phyloP scores from a whole-genome alignment of 805 yeast genomes.

The Ogataea wickerhamii region DNA sequence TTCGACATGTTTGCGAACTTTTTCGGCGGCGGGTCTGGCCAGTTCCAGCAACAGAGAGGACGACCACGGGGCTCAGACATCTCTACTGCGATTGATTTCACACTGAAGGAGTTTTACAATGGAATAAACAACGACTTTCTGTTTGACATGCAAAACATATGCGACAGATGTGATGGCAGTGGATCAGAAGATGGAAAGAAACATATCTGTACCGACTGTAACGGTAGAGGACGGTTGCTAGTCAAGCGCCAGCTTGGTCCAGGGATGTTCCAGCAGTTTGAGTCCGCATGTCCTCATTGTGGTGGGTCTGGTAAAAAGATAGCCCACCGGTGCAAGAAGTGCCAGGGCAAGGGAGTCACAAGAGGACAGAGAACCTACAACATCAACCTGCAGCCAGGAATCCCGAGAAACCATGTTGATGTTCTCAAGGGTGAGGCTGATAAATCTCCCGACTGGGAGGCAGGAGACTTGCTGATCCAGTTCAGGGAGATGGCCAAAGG shows the following conservation, averaged over 20 bases:
- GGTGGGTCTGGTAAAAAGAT: conserved; percentile 71
- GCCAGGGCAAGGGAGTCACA: conserved; percentile 68
- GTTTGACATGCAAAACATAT: conserved; percentile 67
- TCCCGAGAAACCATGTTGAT: conserved; percentile 54
- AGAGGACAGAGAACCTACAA: conserved; percentile 54
- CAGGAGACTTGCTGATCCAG: conserved; percentile 75
- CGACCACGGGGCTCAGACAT: conserved; percentile 57
- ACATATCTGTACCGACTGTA: conserved; percentile 63
- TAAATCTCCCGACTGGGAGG: conserved; percentile 71
- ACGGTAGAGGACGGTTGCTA: conserved; percentile 68
- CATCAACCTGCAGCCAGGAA: conserved; percentile 68
- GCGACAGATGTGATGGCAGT: conserved; percentile 75
- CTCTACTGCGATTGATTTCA: conserved; percentile 50
- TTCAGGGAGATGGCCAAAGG: conserved; percentile 50
- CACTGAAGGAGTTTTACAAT: conserved; percentile 62
- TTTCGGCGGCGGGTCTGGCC: conserved; percentile 41
- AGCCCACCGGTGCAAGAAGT: conserved; percentile 58
- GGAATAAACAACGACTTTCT: conserved; percentile 64
- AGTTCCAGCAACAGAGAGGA: conserved; percentile 33
- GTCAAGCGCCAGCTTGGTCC: conserved; percentile 78
- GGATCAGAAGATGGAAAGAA: conserved; percentile 80
- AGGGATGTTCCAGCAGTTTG: conserved; percentile 84
- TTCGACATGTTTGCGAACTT: conserved; percentile 62
- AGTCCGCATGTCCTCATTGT: conserved; percentile 76
- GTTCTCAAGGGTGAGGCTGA: conserved; percentile 76